Evolutionary conservation across 2,329 filamentous ascomycete genomes (phyloP), one percentile per base, ranked within the genome.

Genomic region (Biscogniauxia mediterranea): DNA sequence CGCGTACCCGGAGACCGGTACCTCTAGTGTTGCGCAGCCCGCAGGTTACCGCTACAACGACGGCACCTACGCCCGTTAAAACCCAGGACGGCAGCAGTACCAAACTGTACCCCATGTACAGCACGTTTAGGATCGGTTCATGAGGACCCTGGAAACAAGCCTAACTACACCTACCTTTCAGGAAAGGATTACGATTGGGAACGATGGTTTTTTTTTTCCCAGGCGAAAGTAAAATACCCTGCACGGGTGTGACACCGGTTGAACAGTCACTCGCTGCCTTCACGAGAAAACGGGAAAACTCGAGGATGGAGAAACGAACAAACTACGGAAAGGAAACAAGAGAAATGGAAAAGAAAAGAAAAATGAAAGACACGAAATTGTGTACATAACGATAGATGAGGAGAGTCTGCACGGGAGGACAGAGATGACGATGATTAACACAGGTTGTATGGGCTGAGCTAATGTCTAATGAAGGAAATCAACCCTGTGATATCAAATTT

Each of bases 1-100:
- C 4, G 71, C 70, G 3, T 74, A 73, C 50, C 72, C 71, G n/a
- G 71, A 74, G 52, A 64, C 62, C 15, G 50, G 50, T 25, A 25
- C 21, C 9, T 13, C 50, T 52, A 52, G 21, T 25, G 19, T 52
- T 52, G 15, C 63, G 20, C 52, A 59, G 46, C 65, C 68, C 38
- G 62, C 67, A 21, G 69, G 66, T 2, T 68, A 69, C 57, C 61
- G 59, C 6, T 72, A 72, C 56, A 66, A 64, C 19, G 59, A 61
- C 54, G 57, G 57, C 52, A 54, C 28, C 49, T 61, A 52, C 51
- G 52, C 55, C 20, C 26, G 21, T 25, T 54, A 38, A 59, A 20
- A 2, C 28, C 28, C 28, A 6, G 28, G 28, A 32, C 13, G 20
- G 59, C 52, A 19, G n/a, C 61, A 49, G 55, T 42, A 42, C 4